Conservation (phyloP, 495 filamentous ascomycete genomes). For the Umbilicaria muhlenbergii region DNA sequence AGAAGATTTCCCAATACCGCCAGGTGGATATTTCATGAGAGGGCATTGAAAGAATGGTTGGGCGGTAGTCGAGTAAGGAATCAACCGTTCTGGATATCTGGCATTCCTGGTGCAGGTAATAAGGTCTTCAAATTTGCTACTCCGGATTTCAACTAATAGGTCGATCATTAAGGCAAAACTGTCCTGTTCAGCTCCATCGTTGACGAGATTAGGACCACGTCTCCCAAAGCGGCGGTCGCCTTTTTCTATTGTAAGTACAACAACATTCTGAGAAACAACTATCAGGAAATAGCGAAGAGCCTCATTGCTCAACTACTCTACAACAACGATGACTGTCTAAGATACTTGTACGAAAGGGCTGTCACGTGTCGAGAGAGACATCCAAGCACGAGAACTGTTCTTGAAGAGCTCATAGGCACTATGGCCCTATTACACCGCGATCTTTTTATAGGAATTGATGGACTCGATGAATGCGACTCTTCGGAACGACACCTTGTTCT, state of each 20-base stretch:
- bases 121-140: background rate
- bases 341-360: slow-evolving; percentile 18
- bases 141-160: background rate
- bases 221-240: slow-evolving; percentile 10
- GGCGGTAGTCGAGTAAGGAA: slow-evolving; percentile 3
- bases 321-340: slow-evolving; percentile 16
- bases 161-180: slow-evolving; percentile 23
- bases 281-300: slow-evolving; percentile 16
- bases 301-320: slow-evolving; percentile 23
- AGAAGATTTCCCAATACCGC: slow-evolving; percentile 14
- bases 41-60: slow-evolving; percentile 18
- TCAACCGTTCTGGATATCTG: slow-evolving; percentile 24
- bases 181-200: slow-evolving; percentile 24
- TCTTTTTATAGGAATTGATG: slow-evolving; percentile 27
- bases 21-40: slow-evolving; percentile 20
- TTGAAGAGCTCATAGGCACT: slow-evolving; percentile 17
- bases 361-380: slow-evolving; percentile 13
- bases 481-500: slow-evolving; percentile 17
- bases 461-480: slow-evolving; percentile 26
- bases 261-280: slow-evolving; percentile 17
- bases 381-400: slow-evolving; percentile 12
- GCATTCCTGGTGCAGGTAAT: slow-evolving; percentile 29
- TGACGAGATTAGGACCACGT: slow-evolving; percentile 12
- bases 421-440: slow-evolving; percentile 13
- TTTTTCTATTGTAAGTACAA: slow-evolving; percentile 30